These are phyloP conservation scores for Diaporthe vaccinii DNA, from an alignment of 2,329 filamentous ascomycete genomes.

Conservation along the genomic window DNA sequence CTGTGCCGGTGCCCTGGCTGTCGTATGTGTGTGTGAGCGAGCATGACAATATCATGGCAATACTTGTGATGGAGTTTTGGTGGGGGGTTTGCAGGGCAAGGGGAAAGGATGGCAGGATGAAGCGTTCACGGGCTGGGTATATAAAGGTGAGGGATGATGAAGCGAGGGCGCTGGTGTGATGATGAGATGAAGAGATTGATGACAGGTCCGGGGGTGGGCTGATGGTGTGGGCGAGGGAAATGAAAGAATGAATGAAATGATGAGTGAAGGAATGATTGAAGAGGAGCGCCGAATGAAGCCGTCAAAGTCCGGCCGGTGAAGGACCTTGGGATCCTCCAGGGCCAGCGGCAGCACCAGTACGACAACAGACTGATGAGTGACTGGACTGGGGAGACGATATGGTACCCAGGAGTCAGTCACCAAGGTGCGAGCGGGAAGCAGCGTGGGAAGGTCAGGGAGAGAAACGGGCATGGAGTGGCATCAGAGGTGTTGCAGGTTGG, in stretches of 20 bases:
- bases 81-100: conserved; percentile 5
- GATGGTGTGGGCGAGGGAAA: conserved; percentile 28
- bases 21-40: neutral
- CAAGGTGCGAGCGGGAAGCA: neutral
- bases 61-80: conserved; percentile 9
- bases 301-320: conserved; percentile 14
- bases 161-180: conserved; percentile 17
- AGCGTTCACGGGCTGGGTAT: conserved; percentile 26
- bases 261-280: conserved; percentile 4
- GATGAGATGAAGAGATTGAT: conserved; percentile 24
- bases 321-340: conserved; percentile 19
- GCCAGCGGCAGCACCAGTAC: neutral
- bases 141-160: conserved; percentile 24
- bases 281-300: conserved; percentile 13
- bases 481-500: conserved; percentile 30
- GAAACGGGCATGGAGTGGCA: conserved; percentile 19
- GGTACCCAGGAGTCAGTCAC: neutral
- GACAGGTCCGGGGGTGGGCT: conserved; percentile 19
- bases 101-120: conserved; percentile 24
- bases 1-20: neutral
- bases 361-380: neutral
- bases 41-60: neutral
- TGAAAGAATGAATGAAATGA: conserved; percentile 8
- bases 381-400: conserved; percentile 4
- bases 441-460: conserved; percentile 3